Evolutionary conservation across 225 moss, liverwort and hornwort species (phyloP), one percentile per base, ranked within the genome.

Genomic region (Takakia lepidozioides): DNA sequence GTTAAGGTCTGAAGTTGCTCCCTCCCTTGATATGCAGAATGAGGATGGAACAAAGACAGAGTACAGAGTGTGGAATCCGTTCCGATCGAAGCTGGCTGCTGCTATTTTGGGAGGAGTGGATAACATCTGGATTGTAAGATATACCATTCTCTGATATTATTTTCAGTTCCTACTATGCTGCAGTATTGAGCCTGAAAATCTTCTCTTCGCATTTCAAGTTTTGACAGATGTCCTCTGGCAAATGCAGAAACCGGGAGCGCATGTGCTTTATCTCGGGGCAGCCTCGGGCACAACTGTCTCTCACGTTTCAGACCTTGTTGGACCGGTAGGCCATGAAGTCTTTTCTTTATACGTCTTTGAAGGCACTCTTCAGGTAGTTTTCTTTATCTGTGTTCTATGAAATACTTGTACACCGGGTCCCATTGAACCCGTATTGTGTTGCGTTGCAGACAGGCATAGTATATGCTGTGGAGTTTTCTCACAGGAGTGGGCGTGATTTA

Each of bases 31-130:
- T 43, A 25, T 29, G 48, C 51, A 67, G 42, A 85, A 69, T 35
- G 90, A 86, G 60, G 86, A 83, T 29, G 83, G 73, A 36, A 70
- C 77, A 3, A 93, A 88, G 68, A 68, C 78, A 3, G 93, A 93
- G 48, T 93, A 93, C 69, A 77, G 93, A 1, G 93, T 93, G 18
- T 93, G 93, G 93, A 93, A 93, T 20, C 93, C 93, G 0, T 93
- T 93, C 32, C 60, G 93, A 47, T 93, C 93, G 16, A 93, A 93
- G 75, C 78, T 93, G 0, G 93, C 93, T 7, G 93, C 93, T n/a
- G 93, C 93, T 16, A 83, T 93, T 2, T 54, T 93, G 32, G 93
- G 93, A 3, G 93, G 93, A 6, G 88, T 93, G 11, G 93, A 93
- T 53, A 88, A 93, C 13, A 88, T 93, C 19, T 88, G 88, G 88